A percentile compares a stretch with the other conserved stretches of the same genome.
Evolutionary conservation across 2,329 filamentous ascomycete species (phyloP).

Genomic region (Trichoderma lentiforme): DNA sequence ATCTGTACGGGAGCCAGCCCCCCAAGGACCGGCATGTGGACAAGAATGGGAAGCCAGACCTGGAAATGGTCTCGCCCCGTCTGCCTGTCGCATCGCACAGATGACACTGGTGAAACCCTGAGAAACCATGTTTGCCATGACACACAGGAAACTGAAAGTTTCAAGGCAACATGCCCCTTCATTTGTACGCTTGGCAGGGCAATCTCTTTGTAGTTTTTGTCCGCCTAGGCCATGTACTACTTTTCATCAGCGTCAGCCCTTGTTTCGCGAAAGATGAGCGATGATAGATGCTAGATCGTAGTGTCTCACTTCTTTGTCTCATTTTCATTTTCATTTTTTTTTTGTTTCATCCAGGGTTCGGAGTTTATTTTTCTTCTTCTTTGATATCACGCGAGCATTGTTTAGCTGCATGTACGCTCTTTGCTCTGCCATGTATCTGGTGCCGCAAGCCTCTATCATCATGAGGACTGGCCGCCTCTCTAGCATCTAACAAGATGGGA

Average conservation of each 20-base stretch:
- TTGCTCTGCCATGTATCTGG: background rate
- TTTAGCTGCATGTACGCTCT: background rate
- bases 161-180: background rate
- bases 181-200: background rate
- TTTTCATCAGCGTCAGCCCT: conserved; percentile 1
- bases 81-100: conserved; percentile 12
- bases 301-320: background rate
- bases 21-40: conserved; percentile 2
- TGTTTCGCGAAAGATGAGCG: background rate
- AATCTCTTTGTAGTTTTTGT: background rate
- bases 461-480: background rate
- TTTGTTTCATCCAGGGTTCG: background rate
- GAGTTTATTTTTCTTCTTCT: background rate
- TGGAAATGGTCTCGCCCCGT: conserved; percentile 8
- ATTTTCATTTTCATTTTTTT: background rate
- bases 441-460: background rate
- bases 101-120: background rate
- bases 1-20: conserved; percentile 52
- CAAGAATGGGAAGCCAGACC: background rate
- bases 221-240: background rate
- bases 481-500: background rate
- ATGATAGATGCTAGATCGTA: conserved; percentile 9
- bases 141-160: background rate
- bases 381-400: background rate
- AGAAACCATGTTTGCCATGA: background rate